These are phyloP conservation scores for Russula foetens DNA, from an alignment of 768 basidiomycete genomes.

Conservation along the genomic window DNA sequence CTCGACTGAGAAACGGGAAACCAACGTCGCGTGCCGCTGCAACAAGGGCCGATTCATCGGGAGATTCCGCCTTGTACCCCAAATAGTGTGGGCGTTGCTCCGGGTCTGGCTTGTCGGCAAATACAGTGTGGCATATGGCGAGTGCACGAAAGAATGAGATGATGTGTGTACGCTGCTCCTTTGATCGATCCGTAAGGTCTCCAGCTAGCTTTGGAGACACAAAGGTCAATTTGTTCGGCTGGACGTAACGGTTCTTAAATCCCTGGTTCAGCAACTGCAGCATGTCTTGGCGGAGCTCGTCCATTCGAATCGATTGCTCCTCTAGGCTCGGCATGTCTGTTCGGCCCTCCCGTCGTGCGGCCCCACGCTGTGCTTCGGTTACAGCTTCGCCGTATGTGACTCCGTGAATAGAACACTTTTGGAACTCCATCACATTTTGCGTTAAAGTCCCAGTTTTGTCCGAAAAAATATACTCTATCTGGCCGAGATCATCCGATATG, in stretches of 20 bases:
- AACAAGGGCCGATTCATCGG: conserved; percentile 92
- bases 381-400: conserved; percentile 87
- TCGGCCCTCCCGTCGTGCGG: conserved; percentile 74
- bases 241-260: conserved; percentile 86
- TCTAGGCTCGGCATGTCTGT: conserved; percentile 56
- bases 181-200: conserved; percentile 56
- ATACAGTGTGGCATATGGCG: conserved; percentile 88
- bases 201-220: conserved; percentile 80
- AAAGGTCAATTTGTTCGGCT: conserved; percentile 74
- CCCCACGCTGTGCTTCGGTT: conserved; percentile 92
- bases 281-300: conserved; percentile 67
- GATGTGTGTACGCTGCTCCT: conserved; percentile 55
- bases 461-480: conserved; percentile 92
- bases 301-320: conserved; percentile 63
- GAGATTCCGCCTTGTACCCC: conserved; percentile 94
- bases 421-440: conserved; percentile 98
- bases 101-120: conserved; percentile 69
- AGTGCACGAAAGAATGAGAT: conserved; percentile 90
- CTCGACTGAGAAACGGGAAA: conserved; percentile 78
- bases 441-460: conserved; percentile 98
- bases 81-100: conserved; percentile 50
- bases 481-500: conserved; percentile 96
- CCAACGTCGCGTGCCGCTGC: conserved; percentile 88
- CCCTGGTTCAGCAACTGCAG: conserved; percentile 58
- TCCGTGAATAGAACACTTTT: conserved; percentile 85